phyloP scores from a whole-genome alignment of 768 basidiomycete genomes.

The Russula griseocarnosa region DNA sequence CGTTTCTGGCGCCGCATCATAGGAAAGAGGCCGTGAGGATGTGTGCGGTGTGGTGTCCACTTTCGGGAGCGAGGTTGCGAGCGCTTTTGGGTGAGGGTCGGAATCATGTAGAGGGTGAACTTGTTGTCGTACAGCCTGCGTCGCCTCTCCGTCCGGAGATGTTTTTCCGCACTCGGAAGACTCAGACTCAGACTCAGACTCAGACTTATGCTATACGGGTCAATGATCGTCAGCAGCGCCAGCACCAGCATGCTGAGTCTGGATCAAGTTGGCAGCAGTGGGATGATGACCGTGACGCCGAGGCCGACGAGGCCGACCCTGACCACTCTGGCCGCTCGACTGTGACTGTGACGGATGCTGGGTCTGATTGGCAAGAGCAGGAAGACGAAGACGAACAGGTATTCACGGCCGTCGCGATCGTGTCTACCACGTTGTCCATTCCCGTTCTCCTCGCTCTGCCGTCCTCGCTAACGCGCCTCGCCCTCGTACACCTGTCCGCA shows the following conservation, averaged over 20 bases:
- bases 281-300: conserved; percentile 23
- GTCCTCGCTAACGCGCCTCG: conserved; percentile 59
- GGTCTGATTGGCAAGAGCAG: not conserved
- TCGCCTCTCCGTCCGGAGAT: conserved; percentile 44
- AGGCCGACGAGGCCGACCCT: no score
- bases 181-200: no score
- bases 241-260: not conserved
- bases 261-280: conserved; percentile 6
- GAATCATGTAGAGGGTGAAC: conserved; percentile 52
- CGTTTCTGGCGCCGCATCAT: conserved; percentile 55
- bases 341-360: not conserved
- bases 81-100: conserved; percentile 34
- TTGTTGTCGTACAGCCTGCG: conserved; percentile 58
- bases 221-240: no score
- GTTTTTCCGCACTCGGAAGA: conserved; percentile 36
- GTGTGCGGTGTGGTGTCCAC: conserved; percentile 53
- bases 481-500: conserved; percentile 49
- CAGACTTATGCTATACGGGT: not conserved
- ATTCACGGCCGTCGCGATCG: conserved; percentile 40
- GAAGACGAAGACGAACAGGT: not conserved
- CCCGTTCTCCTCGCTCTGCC: conserved; percentile 51
- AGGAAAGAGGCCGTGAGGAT: conserved; percentile 56
- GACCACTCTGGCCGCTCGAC: not conserved
- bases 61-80: conserved; percentile 48
- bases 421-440: conserved; percentile 46